A percentile compares a stretch with the other conserved stretches of the same genome.
Evolutionary conservation across 1,139 yeast genomes (phyloP).

Genomic region (Blastobotrys elegans): DNA sequence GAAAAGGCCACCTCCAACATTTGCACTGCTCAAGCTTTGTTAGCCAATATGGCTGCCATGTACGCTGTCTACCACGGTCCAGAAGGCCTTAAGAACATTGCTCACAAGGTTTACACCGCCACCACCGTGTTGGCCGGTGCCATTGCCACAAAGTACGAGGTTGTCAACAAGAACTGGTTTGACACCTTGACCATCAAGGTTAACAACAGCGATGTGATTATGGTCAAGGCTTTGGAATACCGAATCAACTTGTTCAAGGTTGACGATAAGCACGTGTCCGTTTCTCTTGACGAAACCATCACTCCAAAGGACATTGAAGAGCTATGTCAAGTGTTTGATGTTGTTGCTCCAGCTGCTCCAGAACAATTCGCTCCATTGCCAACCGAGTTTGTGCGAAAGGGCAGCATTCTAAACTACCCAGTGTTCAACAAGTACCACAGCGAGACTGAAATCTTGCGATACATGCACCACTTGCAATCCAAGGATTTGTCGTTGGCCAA

Average conservation of each 20-base stretch:
- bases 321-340: conserved; percentile 49
- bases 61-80: conserved; percentile 98
- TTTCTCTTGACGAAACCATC: conserved; percentile 85
- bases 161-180: conserved; percentile 66
- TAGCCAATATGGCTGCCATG: conserved; percentile 94
- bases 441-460: conserved; percentile 91
- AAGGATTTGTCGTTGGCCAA: conserved; percentile 91
- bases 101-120: conserved; percentile 69
- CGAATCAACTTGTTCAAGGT: conserved; percentile 76
- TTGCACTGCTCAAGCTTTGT: conserved; percentile 94
- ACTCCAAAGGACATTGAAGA: conserved; percentile 54
- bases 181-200: conserved; percentile 79
- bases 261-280: conserved; percentile 55
- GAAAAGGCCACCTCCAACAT: conserved; percentile 97
- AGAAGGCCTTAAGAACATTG: conserved; percentile 76
- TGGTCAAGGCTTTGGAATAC: conserved; percentile 55
- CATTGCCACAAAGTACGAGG: conserved; percentile 33
- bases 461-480: conserved; percentile 76
- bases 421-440: conserved; percentile 88
- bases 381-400: conserved; percentile 51
- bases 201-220: conserved; percentile 50
- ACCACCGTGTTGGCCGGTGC: conserved; percentile 66
- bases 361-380: conserved; percentile 41
- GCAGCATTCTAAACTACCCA: conserved; percentile 59
- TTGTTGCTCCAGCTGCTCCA: conserved; percentile 18